phyloP scores from a whole-genome alignment of 2,329 filamentous ascomycete genomes.

The Beauveria sp. region DNA sequence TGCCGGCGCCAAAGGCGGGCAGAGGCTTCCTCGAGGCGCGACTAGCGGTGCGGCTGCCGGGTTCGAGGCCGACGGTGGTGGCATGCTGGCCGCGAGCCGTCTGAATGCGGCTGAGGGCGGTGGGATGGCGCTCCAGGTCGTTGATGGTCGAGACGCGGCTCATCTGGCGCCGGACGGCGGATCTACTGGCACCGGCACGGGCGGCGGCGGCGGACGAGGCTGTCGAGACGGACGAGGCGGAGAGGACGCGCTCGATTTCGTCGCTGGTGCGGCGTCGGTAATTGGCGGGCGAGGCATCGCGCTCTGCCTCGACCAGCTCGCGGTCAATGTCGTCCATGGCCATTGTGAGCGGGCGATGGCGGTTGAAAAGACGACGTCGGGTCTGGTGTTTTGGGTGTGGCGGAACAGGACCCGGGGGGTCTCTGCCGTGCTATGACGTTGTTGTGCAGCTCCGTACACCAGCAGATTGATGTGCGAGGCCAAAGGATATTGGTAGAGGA shows the following conservation, averaged over 20 bases:
- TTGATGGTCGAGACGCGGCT: conserved; percentile 55
- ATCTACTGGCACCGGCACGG: conserved; percentile 23
- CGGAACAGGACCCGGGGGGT: not conserved
- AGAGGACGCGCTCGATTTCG: conserved; percentile 54
- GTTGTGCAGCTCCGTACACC: not conserved
- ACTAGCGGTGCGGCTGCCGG: conserved; percentile 29
- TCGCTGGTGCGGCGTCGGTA: conserved; percentile 36
- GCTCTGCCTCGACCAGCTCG: conserved; percentile 46
- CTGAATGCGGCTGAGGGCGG: conserved; percentile 62
- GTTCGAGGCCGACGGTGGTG: conserved; percentile 56
- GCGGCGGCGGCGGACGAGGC: conserved; percentile 28
- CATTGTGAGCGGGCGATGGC: conserved; percentile 20
- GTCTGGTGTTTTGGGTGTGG: not conserved
- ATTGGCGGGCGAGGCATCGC: conserved; percentile 39
- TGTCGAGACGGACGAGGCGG: conserved; percentile 43
- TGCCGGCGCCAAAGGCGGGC: conserved; percentile 65
- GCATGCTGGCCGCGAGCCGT: conserved; percentile 65
- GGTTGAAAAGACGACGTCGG: not conserved
- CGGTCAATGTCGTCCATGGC: conserved; percentile 46
- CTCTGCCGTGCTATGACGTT: conserved; percentile 10
- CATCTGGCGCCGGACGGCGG: conserved; percentile 38
- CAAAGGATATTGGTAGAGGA: not conserved
- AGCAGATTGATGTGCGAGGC: not conserved
- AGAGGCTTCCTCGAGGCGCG: conserved; percentile 51
- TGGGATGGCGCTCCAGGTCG: conserved; percentile 63